phyloP scores from a whole-genome alignment of 225 moss, liverwort and hornwort species.

The Takakia lepidozioides region DNA sequence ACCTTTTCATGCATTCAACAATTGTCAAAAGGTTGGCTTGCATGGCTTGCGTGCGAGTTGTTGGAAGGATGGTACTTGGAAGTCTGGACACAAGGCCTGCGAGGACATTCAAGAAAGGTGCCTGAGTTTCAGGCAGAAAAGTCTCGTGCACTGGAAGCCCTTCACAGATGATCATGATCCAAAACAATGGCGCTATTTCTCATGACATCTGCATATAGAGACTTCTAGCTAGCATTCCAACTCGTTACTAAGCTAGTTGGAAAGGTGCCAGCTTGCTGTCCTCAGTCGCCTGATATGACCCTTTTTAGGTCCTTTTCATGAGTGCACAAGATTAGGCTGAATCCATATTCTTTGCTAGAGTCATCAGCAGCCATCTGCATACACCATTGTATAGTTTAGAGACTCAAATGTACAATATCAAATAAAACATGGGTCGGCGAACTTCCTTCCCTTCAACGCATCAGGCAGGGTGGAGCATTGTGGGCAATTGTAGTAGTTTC shows the following conservation, averaged over 20 bases:
- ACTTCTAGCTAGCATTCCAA: neutral
- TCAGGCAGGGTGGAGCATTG: neutral
- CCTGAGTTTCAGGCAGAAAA: neutral
- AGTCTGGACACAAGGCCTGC: neutral
- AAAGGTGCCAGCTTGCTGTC: neutral
- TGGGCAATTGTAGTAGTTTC: no score
- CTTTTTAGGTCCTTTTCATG: neutral
- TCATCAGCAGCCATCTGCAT: constrained; percentile 6
- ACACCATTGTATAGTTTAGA: constrained; percentile 6
- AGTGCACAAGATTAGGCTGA: constrained; percentile 3
- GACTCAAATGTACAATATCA: constrained; percentile 7
- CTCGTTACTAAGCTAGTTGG: neutral
- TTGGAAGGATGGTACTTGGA: neutral
- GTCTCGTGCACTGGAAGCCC: neutral
- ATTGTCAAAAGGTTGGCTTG: neutral
- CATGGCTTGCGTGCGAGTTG: neutral
- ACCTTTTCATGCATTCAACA: neutral
- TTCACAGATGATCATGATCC: neutral
- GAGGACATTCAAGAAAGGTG: neutral
- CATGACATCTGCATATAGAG: constrained; percentile 4
- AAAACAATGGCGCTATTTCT: constrained; percentile 4
- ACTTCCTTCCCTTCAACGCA: neutral
- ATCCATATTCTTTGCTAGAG: constrained; percentile 8
- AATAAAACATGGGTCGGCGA: constrained; percentile 6
- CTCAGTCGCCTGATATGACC: neutral